A percentile compares a stretch with the other conserved stretches of the same genome.
These are phyloP conservation scores for Tulasnella sp. DNA, from an alignment of 768 basidiomycete genomes.

Conservation along the genomic window DNA sequence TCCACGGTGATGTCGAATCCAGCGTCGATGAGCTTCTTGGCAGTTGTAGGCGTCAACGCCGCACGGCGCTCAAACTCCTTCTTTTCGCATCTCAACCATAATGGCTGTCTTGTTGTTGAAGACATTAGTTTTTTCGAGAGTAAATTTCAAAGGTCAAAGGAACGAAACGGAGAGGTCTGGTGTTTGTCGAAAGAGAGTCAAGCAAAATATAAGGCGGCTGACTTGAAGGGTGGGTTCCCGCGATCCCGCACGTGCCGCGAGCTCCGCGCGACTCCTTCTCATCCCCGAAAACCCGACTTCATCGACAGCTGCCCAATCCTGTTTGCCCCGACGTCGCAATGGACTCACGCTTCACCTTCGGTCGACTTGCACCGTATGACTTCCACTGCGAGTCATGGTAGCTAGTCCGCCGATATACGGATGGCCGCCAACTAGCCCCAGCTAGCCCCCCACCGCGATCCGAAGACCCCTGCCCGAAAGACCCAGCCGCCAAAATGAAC, in stretches of 20 bases:
- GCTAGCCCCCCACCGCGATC: no score
- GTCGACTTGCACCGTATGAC: neutral
- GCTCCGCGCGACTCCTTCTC: neutral
- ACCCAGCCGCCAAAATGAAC: no score
- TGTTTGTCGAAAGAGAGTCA: neutral
- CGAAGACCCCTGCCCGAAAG: no score
- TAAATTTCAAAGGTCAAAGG: neutral
- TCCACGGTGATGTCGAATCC: slow-evolving; percentile 90
- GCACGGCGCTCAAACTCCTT: slow-evolving; percentile 91
- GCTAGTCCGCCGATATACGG: no score
- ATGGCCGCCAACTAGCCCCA: neutral
- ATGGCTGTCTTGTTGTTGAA: slow-evolving; percentile 30
- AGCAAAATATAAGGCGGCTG: neutral
- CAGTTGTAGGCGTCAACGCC: slow-evolving; percentile 85
- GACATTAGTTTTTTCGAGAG: neutral
- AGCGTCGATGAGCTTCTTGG: slow-evolving; percentile 77
- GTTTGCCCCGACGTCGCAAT: neutral
- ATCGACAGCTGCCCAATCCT: neutral
- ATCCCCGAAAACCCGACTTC: neutral
- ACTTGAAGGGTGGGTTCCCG: neutral
- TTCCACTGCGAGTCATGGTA: neutral
- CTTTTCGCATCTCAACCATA: slow-evolving; percentile 98
- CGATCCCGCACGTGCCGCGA: neutral
- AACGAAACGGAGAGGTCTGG: neutral
- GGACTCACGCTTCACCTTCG: neutral